Evolutionary conservation across 2,329 filamentous ascomycete species (phyloP), one percentile per base, ranked within the genome.

Genomic region (Sclerotinia sclerotiorum): DNA sequence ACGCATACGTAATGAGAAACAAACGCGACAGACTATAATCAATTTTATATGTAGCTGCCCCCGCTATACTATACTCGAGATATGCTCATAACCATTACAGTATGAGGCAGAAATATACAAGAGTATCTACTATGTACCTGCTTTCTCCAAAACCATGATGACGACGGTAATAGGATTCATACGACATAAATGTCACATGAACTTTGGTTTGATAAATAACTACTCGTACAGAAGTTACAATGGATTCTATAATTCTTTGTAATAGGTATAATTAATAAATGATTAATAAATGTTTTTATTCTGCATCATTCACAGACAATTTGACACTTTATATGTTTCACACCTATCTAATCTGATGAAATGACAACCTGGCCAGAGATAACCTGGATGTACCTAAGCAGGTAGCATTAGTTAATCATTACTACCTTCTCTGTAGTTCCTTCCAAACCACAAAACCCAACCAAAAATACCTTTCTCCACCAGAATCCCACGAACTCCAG

Each of bases 311-410:
- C n/a, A 17, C 35, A 57, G 32, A 19, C 8, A 27, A 5, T 11
- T 27, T 39, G 35, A 39, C 42, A 11, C 55, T 57, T 57, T 57
- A 13, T 42, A 42, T 42, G 39, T 42, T 42, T 57, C 55, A n/a
- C 24, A 42, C 7, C n/a, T n/a, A 27, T 48, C 46, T 48, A 24
- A 8, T 17, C 19, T n/a, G 8, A 42, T 57, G 2, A 39, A 17
- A 62, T 27, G 58, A 51, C 58, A 62, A 27, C 21, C 58, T 62
- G 44, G 58, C 44, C 44, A 62, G 21, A 62, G 27, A 56, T 11
- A 56, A 8, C 1, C 17, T 46, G 2, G 24, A 8, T 35, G 35
- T 27, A 29, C 6, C 19, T 46, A 48, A n/a, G 48, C 6, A 24
- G 48, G 49, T 32, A 21, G 15, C 27, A 19, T 42, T 42, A 39